Percentiles rank a stretch among this genome's conserved stretches.
Evolutionary conservation across 2,329 filamentous ascomycete genomes (phyloP).

Genomic region (Rosellinia necatrix): DNA sequence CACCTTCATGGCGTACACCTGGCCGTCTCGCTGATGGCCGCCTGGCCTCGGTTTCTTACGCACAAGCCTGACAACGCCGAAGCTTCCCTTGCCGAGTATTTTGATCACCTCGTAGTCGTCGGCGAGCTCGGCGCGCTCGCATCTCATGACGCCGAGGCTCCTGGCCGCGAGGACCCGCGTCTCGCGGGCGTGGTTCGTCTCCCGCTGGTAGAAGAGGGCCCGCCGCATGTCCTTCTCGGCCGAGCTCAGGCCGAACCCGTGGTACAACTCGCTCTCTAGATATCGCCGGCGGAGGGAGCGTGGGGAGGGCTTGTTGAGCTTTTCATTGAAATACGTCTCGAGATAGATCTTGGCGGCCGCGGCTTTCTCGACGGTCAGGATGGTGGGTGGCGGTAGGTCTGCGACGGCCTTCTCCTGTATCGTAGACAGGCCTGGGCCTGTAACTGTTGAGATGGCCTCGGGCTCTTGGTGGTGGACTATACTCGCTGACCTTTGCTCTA

Average conservation of each 20-base stretch:
- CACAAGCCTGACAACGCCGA: constrained; percentile 88
- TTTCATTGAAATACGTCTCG: constrained; percentile 80
- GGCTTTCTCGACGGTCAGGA: constrained; percentile 73
- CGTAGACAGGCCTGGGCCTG: constrained; percentile 37
- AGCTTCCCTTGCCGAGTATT: constrained; percentile 89
- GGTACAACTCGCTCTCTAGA: constrained; percentile 67
- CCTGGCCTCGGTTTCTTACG: constrained; percentile 58
- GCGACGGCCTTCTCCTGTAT: constrained; percentile 43
- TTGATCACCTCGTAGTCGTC: constrained; percentile 81
- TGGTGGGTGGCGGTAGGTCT: constrained; percentile 40
- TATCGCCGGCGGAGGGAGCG: constrained; percentile 65
- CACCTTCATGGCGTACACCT: constrained; percentile 95
- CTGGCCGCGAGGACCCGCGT: constrained; percentile 70
- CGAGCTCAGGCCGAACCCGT: constrained; percentile 54
- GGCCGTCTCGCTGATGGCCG: constrained; percentile 31
- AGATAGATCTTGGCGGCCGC: constrained; percentile 84
- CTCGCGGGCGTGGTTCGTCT: constrained; percentile 77
- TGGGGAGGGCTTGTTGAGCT: constrained; percentile 61
- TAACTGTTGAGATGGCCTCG: constrained; percentile 27
- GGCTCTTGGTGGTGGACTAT: constrained; percentile 36
- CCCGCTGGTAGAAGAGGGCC: constrained; percentile 65
- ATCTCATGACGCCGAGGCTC: constrained; percentile 48
- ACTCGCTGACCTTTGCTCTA: constrained; percentile 38
- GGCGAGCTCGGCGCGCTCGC: constrained; percentile 53
- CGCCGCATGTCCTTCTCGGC: constrained; percentile 60